Percentiles rank a stretch among this genome's conserved stretches.
Conservation (phyloP, 805 yeast species). For the Teunomyces tritomae region DNA sequence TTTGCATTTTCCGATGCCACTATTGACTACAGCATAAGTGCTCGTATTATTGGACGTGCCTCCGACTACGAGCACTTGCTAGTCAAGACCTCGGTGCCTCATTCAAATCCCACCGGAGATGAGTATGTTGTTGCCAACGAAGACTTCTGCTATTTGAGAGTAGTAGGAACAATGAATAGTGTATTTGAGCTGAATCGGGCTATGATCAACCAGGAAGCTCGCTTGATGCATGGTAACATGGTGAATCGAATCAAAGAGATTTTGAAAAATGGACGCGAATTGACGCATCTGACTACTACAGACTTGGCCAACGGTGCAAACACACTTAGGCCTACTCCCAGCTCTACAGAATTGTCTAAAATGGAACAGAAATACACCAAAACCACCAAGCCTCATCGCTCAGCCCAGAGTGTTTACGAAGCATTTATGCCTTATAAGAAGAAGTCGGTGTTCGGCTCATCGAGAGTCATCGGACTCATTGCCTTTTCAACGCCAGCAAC, state of each 20-base stretch:
- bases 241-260: constrained; percentile 26
- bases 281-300: constrained; percentile 1
- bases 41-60: constrained; percentile 37
- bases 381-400: constrained; percentile 10
- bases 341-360: constrained; percentile 26
- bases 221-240: constrained; percentile 28
- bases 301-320: neutral
- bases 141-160: constrained; percentile 23
- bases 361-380: constrained; percentile 27
- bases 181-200: constrained; percentile 27
- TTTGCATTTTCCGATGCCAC: constrained; percentile 29
- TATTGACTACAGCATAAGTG: constrained; percentile 33
- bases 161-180: constrained; percentile 21
- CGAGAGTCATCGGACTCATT: constrained; percentile 32
- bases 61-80: constrained; percentile 24
- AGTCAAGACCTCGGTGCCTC: constrained; percentile 12
- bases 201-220: constrained; percentile 33
- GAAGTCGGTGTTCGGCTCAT: constrained; percentile 26
- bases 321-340: constrained; percentile 15
- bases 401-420: constrained; percentile 20
- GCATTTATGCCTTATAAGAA: constrained; percentile 29
- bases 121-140: constrained; percentile 33
- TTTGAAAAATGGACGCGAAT: constrained; percentile 24
- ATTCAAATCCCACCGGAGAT: constrained; percentile 15
- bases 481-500: constrained; percentile 31